Conservation (phyloP, 2,329 filamentous ascomycete genomes). For the Colletotrichum horii region DNA sequence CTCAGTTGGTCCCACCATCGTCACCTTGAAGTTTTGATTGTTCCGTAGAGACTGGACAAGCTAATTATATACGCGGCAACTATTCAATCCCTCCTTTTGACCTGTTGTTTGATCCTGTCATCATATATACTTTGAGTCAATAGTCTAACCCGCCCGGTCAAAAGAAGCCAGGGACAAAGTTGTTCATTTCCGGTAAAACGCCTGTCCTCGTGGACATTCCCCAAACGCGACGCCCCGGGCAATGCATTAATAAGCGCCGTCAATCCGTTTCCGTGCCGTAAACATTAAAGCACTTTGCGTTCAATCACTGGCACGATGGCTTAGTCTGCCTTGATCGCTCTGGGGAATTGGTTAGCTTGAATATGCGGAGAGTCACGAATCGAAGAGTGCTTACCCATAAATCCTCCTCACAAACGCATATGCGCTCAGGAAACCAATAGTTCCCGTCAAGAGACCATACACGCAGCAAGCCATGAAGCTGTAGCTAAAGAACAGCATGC, state of each 20-base stretch:
- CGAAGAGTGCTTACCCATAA: constrained; percentile 66
- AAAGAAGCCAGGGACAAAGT: not conserved
- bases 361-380: not conserved
- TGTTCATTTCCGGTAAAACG: constrained; percentile 3
- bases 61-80: not conserved
- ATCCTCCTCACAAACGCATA: constrained; percentile 86
- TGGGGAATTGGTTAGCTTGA: constrained; percentile 27
- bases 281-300: not conserved
- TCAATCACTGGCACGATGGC: not conserved
- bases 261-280: not conserved
- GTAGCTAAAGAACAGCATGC: constrained; percentile 85
- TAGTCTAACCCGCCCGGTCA: not conserved
- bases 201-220: constrained; percentile 2
- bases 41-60: not conserved
- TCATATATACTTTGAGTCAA: constrained; percentile 13
- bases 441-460: constrained; percentile 82
- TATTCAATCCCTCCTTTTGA: not conserved
- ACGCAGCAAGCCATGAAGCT: constrained; percentile 81
- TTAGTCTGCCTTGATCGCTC: constrained; percentile 58
- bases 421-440: constrained; percentile 82
- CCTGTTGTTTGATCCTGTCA: not conserved
- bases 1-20: not conserved
- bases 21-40: not conserved
- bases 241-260: constrained; percentile 13
- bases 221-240: not conserved